Percentiles rank a stretch among this genome's conserved stretches.
Conservation (phyloP, 1,284 basidiomycete species). For the Cryptococcus sp. region DNA sequence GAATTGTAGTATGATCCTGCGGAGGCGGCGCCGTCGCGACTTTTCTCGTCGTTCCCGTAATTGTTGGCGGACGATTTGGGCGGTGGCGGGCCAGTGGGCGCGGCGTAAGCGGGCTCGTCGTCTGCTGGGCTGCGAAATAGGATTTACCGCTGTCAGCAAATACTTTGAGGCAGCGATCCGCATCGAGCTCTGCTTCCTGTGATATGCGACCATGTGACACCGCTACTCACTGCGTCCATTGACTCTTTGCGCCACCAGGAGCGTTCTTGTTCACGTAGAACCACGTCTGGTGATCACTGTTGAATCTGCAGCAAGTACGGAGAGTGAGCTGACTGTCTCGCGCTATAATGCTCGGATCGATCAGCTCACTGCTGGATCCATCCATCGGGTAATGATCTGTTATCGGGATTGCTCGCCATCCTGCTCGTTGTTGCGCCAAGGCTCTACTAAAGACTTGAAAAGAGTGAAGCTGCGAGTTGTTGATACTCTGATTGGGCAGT, state of each 20-base stretch:
- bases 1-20: conserved; percentile 8
- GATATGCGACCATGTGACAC: neutral
- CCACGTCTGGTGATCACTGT: conserved; percentile 52
- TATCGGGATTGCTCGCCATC: conserved; percentile 44
- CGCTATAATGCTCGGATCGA: neutral
- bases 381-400: conserved; percentile 47
- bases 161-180: too few relatives aligned
- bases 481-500: too few relatives aligned
- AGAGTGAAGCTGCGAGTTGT: too few relatives aligned
- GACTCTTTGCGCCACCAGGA: conserved; percentile 43
- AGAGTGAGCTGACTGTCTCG: neutral
- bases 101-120: conserved; percentile 37
- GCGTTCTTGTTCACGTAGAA: conserved; percentile 54
- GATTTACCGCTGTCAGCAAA: neutral
- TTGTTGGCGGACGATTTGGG: conserved; percentile 17
- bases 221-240: conserved; percentile 52
- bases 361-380: conserved; percentile 47
- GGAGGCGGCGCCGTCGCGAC: neutral
- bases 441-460: too few relatives aligned
- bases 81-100: conserved; percentile 47
- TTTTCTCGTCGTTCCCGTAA: conserved; percentile 11
- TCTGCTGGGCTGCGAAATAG: conserved; percentile 44
- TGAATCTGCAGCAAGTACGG: conserved; percentile 30
- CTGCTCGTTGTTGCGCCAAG: neutral
- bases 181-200: too few relatives aligned